A percentile compares a stretch with the other conserved stretches of the same genome.
These are phyloP conservation scores for Datisca glomerata DNA, from an alignment of 306 rosid genomes.

Conservation along the genomic window DNA sequence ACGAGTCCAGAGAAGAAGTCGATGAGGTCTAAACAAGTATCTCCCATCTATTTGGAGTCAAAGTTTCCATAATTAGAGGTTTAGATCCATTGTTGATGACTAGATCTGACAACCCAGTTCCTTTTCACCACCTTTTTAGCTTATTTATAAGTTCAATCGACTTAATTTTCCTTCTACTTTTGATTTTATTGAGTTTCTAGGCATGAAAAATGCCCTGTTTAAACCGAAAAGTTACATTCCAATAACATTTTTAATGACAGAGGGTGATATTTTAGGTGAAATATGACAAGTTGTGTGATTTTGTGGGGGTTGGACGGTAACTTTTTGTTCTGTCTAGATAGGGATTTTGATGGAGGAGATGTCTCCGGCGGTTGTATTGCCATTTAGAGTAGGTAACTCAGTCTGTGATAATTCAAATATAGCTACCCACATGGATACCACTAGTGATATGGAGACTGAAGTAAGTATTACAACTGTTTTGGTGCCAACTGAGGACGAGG, in stretches of 20 bases:
- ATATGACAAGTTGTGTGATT: constrained; percentile 54
- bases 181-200: constrained; percentile 23
- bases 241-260: constrained; percentile 35
- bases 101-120: constrained; percentile 68
- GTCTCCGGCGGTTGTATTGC: constrained; percentile 46
- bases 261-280: constrained; percentile 38
- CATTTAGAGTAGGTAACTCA: constrained; percentile 65
- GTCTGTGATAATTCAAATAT: constrained; percentile 53
- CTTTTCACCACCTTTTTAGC: constrained; percentile 35
- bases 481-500: constrained; percentile 24
- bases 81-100: constrained; percentile 58
- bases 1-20: constrained; percentile 37
- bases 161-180: constrained; percentile 24
- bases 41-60: constrained; percentile 18
- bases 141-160: constrained; percentile 24
- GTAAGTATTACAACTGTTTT: constrained; percentile 17
- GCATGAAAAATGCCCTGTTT: constrained; percentile 49
- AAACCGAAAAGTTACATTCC: constrained; percentile 37
- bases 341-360: constrained; percentile 76
- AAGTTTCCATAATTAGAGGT: constrained; percentile 33
- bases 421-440: constrained; percentile 41
- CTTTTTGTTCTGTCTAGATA: constrained; percentile 42
- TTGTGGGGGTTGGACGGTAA: constrained; percentile 41
- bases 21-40: constrained; percentile 25
- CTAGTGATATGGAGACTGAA: constrained; percentile 39